These are phyloP conservation scores for Botryotinia calthae DNA, from an alignment of 2,329 filamentous ascomycete species.

Conservation along the genomic window DNA sequence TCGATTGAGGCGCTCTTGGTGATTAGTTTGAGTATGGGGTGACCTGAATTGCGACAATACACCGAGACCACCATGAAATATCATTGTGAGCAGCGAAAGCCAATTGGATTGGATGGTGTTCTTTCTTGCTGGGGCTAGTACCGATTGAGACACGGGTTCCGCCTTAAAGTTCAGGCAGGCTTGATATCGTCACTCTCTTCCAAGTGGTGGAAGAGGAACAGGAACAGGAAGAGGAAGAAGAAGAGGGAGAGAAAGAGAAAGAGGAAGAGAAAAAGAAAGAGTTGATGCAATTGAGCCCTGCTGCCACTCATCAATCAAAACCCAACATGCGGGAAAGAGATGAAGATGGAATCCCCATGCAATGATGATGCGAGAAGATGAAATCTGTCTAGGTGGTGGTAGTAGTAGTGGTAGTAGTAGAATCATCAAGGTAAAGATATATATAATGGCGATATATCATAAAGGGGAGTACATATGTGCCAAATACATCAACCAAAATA, in stretches of 20 bases:
- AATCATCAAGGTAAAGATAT: not conserved
- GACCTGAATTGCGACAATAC: not conserved
- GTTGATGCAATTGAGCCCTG: too few relatives aligned
- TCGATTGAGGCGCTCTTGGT: not conserved
- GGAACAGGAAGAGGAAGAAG: too few relatives aligned
- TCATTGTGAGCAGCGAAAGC: conserved; percentile 10
- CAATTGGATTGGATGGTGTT: not conserved
- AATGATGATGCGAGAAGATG: not conserved
- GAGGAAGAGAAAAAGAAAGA: not conserved
- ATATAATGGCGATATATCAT: not conserved
- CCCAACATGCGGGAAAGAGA: not conserved
- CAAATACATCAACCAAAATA: not conserved
- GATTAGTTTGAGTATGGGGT: not conserved
- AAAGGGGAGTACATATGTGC: not conserved
- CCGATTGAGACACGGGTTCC: not conserved
- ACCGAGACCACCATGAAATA: conserved; percentile 7
- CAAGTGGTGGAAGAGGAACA: not conserved
- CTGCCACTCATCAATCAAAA: not conserved
- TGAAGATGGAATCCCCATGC: not conserved
- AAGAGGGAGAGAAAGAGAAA: not conserved
- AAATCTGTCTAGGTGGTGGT: not conserved
- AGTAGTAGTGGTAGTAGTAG: too few relatives aligned
- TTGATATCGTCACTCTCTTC: not conserved
- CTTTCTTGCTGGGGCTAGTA: not conserved
- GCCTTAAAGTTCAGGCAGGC: not conserved